Base-by-base conservation (phyloP, 768 basidiomycete species). In the Lactarius sp. region DNA sequence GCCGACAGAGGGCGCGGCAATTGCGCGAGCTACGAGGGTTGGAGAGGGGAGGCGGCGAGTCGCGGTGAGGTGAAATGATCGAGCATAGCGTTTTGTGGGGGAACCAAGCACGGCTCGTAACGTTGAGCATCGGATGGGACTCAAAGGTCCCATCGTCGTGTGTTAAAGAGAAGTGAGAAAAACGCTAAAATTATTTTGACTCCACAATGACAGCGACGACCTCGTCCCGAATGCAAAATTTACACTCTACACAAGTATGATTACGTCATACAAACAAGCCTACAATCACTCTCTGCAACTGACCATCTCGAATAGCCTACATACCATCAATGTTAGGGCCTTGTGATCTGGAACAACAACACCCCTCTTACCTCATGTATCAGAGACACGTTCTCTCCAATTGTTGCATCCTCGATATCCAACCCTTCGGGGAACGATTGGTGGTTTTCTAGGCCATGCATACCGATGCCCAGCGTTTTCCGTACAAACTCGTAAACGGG, bases 401-500 rank as follows among this genome's bases (percentile, higher is more conserved):
- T 75, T 8, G 87, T 88, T 47, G 77, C 78, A 49, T 90, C 85
- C 56, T 86, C 85, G 13, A 84, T 79, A 16, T 84, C 85, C 46
- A 86, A 77, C 9, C 90, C 88, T 58, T 81, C 81, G 63, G 76
- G 81, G 69, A 84, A 87, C 4, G 75, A 73, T 44, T 77, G 75
- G 62, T 85, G 78, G 71, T 94, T 94, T 68, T 90, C 88, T 8
- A 80, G 76, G n/a, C 91, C 91, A 68, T 92, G 85, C 88, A 92
- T 93, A 66, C 77, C 75, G 62, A 93, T 82, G 18, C 89, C 88
- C 33, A 94, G 75, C 7, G 79, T 81, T 18, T 80, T 65, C 47
- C 92, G 79, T 2, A 95, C 83, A 67, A 85, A 94, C 72, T 89
- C 85, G 75, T 95, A 95, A 31, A 94, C 73, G 6, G 83, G 76